Evolutionary conservation across 2,329 filamentous ascomycete species (phyloP).

Genomic region (Xylaria arbuscula): DNA sequence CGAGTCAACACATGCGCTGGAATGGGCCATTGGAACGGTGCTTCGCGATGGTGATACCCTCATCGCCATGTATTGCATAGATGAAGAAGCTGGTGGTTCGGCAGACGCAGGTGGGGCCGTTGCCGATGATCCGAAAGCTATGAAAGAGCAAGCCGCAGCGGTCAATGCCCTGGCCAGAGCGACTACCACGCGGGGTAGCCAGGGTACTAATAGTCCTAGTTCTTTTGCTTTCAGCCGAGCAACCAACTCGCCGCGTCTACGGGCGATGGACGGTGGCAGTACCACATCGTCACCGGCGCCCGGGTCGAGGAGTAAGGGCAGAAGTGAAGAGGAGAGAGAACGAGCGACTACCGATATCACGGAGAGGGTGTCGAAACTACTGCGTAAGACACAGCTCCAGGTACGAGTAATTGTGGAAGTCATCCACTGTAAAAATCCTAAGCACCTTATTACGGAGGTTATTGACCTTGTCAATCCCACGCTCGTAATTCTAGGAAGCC

Average conservation of each 20-base stretch:
- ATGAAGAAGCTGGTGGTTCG: conserved; percentile 80
- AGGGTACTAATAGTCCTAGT: conserved; percentile 44
- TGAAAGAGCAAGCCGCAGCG: conserved; percentile 79
- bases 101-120: conserved; percentile 63
- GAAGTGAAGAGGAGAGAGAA: conserved; percentile 80
- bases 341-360: conserved; percentile 87
- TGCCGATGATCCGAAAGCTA: conserved; percentile 78
- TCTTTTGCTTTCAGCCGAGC: conserved; percentile 45
- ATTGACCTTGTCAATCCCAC: conserved; percentile 94
- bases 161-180: conserved; percentile 70
- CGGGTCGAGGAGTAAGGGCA: conserved; percentile 63
- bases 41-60: conserved; percentile 93
- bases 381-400: conserved; percentile 91
- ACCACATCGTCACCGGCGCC: conserved; percentile 60
- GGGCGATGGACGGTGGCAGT: conserved; percentile 51
- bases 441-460: conserved; percentile 95
- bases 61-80: conserved; percentile 91
- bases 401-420: conserved; percentile 95
- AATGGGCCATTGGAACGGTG: conserved; percentile 97
- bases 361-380: conserved; percentile 81
- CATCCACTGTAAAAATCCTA: conserved; percentile 97
- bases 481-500: conserved; percentile 89
- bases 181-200: conserved; percentile 40
- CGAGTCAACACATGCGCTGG: conserved; percentile 92
- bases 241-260: conserved; percentile 52